Conservation (phyloP, 2,329 filamentous ascomycete genomes). For the Microcyclosporella mali region DNA sequence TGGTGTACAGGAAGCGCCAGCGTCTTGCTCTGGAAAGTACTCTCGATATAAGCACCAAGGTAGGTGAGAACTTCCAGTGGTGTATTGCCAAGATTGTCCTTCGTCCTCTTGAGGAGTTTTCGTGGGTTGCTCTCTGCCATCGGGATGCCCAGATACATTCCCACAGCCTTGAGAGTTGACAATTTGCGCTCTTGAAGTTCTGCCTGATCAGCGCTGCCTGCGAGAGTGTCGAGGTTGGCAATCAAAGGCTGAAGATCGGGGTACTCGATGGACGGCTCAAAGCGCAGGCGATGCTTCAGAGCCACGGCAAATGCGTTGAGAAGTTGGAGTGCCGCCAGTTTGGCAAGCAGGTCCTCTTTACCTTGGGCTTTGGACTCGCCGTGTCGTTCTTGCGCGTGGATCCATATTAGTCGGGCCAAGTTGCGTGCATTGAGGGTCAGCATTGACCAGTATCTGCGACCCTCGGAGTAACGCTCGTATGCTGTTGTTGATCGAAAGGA, state of each 20-base stretch:
- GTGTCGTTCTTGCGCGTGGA: slow-evolving; percentile 61
- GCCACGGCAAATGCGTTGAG: slow-evolving; percentile 70
- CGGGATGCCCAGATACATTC: slow-evolving; percentile 68
- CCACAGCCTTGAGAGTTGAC: slow-evolving; percentile 33
- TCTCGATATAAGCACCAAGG: slow-evolving; percentile 60
- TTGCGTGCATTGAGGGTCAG: slow-evolving; percentile 52
- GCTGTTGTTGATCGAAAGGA: slow-evolving; percentile 72
- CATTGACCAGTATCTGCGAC: slow-evolving; percentile 57
- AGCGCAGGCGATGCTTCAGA: slow-evolving; percentile 75
- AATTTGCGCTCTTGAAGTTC: slow-evolving; percentile 33
- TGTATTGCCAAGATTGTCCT: slow-evolving; percentile 71
- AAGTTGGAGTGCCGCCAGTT: slow-evolving; percentile 69
- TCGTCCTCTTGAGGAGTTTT: slow-evolving; percentile 67
- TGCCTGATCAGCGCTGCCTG: slow-evolving; percentile 51
- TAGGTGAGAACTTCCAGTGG: slow-evolving; percentile 75
- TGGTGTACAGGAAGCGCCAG: slow-evolving; percentile 55
- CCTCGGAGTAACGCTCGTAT: slow-evolving; percentile 61
- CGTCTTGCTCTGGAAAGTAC: slow-evolving; percentile 51
- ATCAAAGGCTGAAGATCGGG: slow-evolving; percentile 65
- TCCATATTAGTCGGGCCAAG: slow-evolving; percentile 69
- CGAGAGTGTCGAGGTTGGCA: slow-evolving; percentile 68
- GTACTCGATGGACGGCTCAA: slow-evolving; percentile 74
- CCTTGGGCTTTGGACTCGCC: slow-evolving; percentile 40
- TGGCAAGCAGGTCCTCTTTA: slow-evolving; percentile 64
- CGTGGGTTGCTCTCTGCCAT: slow-evolving; percentile 74